Evolutionary conservation across 2,329 filamentous ascomycete genomes (phyloP).

Genomic region (Capronia americana): DNA sequence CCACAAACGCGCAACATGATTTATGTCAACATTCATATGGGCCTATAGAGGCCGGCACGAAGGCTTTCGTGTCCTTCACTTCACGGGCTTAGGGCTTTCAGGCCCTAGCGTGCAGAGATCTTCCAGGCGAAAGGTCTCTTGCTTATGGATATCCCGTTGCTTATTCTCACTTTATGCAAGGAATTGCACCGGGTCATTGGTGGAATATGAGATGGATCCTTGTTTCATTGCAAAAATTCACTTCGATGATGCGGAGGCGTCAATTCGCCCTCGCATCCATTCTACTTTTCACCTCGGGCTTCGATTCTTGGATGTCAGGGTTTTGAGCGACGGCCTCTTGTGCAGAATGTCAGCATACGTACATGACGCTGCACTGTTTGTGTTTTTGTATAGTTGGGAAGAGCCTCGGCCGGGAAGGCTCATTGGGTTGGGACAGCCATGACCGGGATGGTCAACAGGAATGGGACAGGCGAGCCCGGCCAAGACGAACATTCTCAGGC

Average conservation of each 20-base stretch:
- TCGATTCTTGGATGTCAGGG: neutral
- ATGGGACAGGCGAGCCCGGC: neutral
- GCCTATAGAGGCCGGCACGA: neutral
- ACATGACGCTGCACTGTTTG: neutral
- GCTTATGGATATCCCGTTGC: neutral
- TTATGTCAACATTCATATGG: neutral
- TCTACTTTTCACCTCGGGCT: neutral
- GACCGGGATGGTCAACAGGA: neutral
- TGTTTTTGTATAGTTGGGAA: slow-evolving; percentile 2
- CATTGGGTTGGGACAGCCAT: neutral
- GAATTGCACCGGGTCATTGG: neutral
- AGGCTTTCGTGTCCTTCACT: neutral
- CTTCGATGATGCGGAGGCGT: neutral
- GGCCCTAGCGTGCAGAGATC: neutral
- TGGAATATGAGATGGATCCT: neutral
- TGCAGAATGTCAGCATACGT: slow-evolving; percentile 2
- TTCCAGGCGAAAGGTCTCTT: neutral
- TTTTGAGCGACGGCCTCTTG: neutral
- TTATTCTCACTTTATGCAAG: neutral
- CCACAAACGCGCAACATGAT: neutral
- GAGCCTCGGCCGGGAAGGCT: neutral
- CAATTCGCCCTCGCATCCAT: neutral
- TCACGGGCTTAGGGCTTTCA: neutral
- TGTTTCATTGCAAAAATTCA: neutral
- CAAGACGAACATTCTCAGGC: slow-evolving; percentile 2